A percentile compares a stretch with the other conserved stretches of the same genome.
Evolutionary conservation across 805 yeast species (phyloP).

Genomic region (Nakazawaea ishiwadae): DNA sequence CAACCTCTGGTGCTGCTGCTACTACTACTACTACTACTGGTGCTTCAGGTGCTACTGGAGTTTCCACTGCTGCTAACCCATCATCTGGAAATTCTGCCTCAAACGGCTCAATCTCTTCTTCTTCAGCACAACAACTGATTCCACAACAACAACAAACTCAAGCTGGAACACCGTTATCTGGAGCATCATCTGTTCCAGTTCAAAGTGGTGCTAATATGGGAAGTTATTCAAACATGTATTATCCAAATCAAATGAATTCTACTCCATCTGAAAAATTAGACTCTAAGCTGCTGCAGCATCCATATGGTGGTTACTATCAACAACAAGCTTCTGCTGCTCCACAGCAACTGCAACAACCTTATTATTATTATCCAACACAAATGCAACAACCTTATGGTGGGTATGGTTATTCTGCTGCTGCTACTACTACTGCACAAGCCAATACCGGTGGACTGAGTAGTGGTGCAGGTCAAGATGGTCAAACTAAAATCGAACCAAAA

Average conservation of each 20-base stretch:
- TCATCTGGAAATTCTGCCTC: slow-evolving; percentile 6
- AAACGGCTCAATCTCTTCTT: slow-evolving; percentile 5
- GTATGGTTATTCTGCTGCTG: slow-evolving; percentile 1
- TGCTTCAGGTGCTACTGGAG: slow-evolving; percentile 10
- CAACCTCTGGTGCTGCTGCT: slow-evolving; percentile 9
- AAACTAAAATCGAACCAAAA: slow-evolving; percentile 2
- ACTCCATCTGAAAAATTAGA: not conserved
- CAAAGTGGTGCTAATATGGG: slow-evolving; percentile 11
- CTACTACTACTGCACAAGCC: slow-evolving; percentile 5
- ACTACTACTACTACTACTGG: slow-evolving; percentile 8
- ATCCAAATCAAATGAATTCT: slow-evolving; percentile 3
- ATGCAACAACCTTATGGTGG: slow-evolving; percentile 11
- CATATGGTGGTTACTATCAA: slow-evolving; percentile 4
- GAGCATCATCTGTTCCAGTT: slow-evolving; percentile 6
- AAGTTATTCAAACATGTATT: slow-evolving; percentile 10
- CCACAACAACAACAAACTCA: slow-evolving; percentile 14
- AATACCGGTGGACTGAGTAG: not conserved
- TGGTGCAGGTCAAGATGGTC: not conserved
- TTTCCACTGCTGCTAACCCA: slow-evolving; percentile 5
- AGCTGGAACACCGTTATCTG: slow-evolving; percentile 9
- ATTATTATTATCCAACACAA: slow-evolving; percentile 9
- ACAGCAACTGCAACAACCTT: slow-evolving; percentile 10
- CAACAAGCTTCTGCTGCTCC: too few species aligned
- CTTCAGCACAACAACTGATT: slow-evolving; percentile 10
- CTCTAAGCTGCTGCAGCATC: not conserved